Percentiles rank a stretch among this genome's conserved stretches.
Evolutionary conservation across 1,284 basidiomycete species (phyloP).

Genomic region (Albatrellus sp.): DNA sequence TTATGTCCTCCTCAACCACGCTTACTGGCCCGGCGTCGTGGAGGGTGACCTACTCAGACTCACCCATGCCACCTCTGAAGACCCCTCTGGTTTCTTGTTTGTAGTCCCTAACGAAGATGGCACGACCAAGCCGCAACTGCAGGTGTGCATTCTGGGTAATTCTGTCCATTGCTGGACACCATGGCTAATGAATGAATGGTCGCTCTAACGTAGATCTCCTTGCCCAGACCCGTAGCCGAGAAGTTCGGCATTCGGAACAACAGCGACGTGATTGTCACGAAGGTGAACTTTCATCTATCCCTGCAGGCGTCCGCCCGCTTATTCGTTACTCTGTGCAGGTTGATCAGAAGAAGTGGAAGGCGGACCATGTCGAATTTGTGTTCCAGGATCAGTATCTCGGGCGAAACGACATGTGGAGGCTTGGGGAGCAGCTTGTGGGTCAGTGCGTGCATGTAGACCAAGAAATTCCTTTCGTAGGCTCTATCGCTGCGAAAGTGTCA

Average conservation of each 20-base stretch:
- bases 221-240: slow-evolving; percentile 59
- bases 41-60: slow-evolving; percentile 64
- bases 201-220: slow-evolving; percentile 41
- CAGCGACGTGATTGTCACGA: slow-evolving; percentile 55
- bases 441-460: slow-evolving; percentile 63
- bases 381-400: slow-evolving; percentile 91
- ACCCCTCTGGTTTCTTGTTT: slow-evolving; percentile 48
- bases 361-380: slow-evolving; percentile 78
- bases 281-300: slow-evolving; percentile 27
- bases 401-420: slow-evolving; percentile 87
- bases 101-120: slow-evolving; percentile 51
- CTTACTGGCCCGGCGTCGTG: slow-evolving; percentile 60
- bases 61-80: slow-evolving; percentile 28
- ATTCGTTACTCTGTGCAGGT: slow-evolving; percentile 32
- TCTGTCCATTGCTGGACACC: neutral
- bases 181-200: neutral
- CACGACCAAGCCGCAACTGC: slow-evolving; percentile 45
- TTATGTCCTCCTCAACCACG: slow-evolving; percentile 53
- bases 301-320: slow-evolving; percentile 2
- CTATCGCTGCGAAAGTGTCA: slow-evolving; percentile 70
- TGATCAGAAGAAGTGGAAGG: slow-evolving; percentile 47
- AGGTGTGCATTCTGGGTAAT: slow-evolving; percentile 26
- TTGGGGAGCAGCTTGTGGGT: slow-evolving; percentile 67
- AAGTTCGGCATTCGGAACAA: slow-evolving; percentile 61
- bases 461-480: slow-evolving; percentile 66